These are phyloP conservation scores for Suillus alpinus DNA, from an alignment of 768 basidiomycete genomes.

Conservation along the genomic window DNA sequence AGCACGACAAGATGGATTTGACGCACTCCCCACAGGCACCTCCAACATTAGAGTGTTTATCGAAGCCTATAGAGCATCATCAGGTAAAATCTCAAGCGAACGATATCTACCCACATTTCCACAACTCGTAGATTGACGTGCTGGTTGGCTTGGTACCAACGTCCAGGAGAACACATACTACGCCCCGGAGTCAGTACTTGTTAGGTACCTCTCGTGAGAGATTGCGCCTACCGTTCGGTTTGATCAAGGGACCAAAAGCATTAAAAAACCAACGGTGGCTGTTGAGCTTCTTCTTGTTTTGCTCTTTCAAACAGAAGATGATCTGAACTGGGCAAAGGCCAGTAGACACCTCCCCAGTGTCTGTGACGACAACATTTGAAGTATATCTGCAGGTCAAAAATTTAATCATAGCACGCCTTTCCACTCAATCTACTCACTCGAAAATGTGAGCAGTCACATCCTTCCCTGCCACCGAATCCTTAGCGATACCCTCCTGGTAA, in stretches of 20 bases:
- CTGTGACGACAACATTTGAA: slow-evolving; percentile 73
- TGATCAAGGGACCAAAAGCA: slow-evolving; percentile 84
- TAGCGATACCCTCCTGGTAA: slow-evolving; percentile 88
- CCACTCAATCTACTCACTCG: slow-evolving; percentile 49
- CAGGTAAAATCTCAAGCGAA: neutral
- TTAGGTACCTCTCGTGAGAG: neutral
- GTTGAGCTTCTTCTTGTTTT: slow-evolving; percentile 97
- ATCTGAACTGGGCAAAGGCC: slow-evolving; percentile 82
- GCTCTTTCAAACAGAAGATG: slow-evolving; percentile 90
- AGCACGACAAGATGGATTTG: neutral
- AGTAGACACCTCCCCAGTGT: slow-evolving; percentile 73
- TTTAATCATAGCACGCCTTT: neutral
- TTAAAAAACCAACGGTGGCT: slow-evolving; percentile 98
- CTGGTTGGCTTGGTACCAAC: slow-evolving; percentile 95
- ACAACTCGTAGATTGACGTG: slow-evolving; percentile 93
- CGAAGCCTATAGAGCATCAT: slow-evolving; percentile 48
- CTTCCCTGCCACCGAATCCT: slow-evolving; percentile 84
- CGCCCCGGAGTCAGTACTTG: neutral
- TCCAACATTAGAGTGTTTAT: slow-evolving; percentile 81
- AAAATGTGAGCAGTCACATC: slow-evolving; percentile 94
- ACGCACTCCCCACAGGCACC: slow-evolving; percentile 93
- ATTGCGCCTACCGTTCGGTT: slow-evolving; percentile 65
- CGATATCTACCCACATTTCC: slow-evolving; percentile 64
- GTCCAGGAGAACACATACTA: slow-evolving; percentile 88
- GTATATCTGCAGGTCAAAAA: slow-evolving; percentile 53